These are phyloP conservation scores for Arctostaphylos glauca DNA, from an alignment of 148 eudicot species.

Conservation along the genomic window DNA sequence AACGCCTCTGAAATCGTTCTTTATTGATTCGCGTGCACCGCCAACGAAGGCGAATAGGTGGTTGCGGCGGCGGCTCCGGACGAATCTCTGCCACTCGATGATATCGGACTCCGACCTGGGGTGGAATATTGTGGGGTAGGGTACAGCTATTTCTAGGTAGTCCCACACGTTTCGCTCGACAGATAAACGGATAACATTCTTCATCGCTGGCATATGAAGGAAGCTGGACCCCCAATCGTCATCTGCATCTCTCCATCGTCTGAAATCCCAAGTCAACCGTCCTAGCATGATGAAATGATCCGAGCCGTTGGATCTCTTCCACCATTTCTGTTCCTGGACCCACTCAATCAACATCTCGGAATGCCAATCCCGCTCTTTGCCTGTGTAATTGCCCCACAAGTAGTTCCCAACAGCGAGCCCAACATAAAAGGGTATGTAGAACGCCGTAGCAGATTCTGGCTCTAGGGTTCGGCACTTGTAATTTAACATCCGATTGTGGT, in stretches of 20 bases:
- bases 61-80: constrained; percentile 34
- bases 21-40: constrained; percentile 25
- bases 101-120: constrained; percentile 43
- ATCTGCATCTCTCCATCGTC: constrained; percentile 28
- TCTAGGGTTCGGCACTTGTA: constrained; percentile 55
- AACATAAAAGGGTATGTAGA: constrained; percentile 82
- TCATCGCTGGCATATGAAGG: constrained; percentile 48
- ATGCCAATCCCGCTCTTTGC: constrained; percentile 42
- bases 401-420: constrained; percentile 59
- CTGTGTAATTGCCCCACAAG: constrained; percentile 39
- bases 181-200: constrained; percentile 46
- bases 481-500: constrained; percentile 53
- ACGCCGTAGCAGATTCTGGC: constrained; percentile 60
- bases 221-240: constrained; percentile 61
- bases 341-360: constrained; percentile 48
- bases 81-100: constrained; percentile 58
- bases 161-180: constrained; percentile 65
- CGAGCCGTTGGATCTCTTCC: constrained; percentile 46
- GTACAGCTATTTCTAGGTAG: constrained; percentile 59
- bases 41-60: constrained; percentile 40
- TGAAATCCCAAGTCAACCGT: constrained; percentile 67
- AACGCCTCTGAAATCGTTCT: constrained; percentile 35
- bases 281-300: constrained; percentile 63
- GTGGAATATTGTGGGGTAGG: constrained; percentile 91
- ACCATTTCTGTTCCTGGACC: constrained; percentile 40